Evolutionary conservation across 192 early-diverging fungal species (phyloP), one percentile per base, ranked within the genome.

Genomic region (Podila minutissima): DNA sequence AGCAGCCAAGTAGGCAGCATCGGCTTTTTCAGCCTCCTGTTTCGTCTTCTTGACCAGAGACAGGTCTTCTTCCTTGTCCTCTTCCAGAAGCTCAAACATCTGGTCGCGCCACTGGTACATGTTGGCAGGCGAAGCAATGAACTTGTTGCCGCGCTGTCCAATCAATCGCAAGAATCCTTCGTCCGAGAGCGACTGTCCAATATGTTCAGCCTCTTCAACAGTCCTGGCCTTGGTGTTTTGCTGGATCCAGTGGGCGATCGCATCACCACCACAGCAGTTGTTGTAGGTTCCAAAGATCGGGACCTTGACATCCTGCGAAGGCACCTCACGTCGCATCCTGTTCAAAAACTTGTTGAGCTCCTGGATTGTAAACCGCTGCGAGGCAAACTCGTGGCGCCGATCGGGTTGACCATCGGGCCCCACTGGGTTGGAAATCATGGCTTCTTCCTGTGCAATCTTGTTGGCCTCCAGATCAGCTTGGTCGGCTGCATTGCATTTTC

Each of bases 71-170:
- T 71, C 75, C 74, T 74, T 64, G 32, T 77, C 71, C 41, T 83
- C 85, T 48, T 83, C 86, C 59, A 79, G 75, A 66, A 86, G 83
- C 64, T 84, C 84, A 55, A 89, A 87, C 38, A 89, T 86, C 5
- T 85, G 83, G 50, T 77, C 83, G 59, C 90, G 87, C 92, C 92
- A 94, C 74, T 94, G 93, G 78, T 93, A 94, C 77, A 89, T 90
- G 29, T 88, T 84, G 37, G 86, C 85, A 31, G 90, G 62, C 9
- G 79, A 86, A 33, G 91, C 84, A 62, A 89, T 72, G 78, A 94
- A 94, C 77, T 88, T 89, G 69, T 88, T 90, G 9, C 92, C 92
- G 46, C 90, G 87, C 51, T 86, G 84, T 9, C 91, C 92, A 81
- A 94, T 91, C 48, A 91, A 74, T 33, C 90, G 86, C 74, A 94